Evolutionary conservation across 2,329 filamentous ascomycete genomes (phyloP), one percentile per base, ranked within the genome.

Genomic region (Penicillium sp.): DNA sequence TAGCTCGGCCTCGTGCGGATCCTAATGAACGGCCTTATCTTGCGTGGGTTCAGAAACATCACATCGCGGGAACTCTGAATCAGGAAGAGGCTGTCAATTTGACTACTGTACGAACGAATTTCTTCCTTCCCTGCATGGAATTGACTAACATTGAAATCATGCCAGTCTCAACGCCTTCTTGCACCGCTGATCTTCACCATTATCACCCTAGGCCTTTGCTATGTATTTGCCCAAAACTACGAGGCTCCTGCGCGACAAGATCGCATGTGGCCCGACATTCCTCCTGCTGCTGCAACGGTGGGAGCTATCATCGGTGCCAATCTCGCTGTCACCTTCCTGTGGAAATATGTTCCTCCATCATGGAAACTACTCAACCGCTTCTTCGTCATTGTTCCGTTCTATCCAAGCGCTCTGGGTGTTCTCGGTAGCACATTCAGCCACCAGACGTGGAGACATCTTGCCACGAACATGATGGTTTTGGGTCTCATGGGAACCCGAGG

Each of bases 361-460:
- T 88, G 86, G 86, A 78, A 78, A 30, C 60, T 82, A 24, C 78
- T 87, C 64, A 88, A 86, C 64, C 83, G 81, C 56, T 86, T 85
- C 75, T 85, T 86, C 70, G 79, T 84, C 58, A 79, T 80, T 40
- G 78, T 82, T 4, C 81, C 84, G 3, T 79, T 81, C 19, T 84
- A 83, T 62, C 86, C 86, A 0, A 80, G 81, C 61, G 79, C 84
- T 9, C 61, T 83, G 8, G 83, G 83, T 62, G 75, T 85, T 57
- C 65, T 89, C 5, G 82, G 84, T 19, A 84, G 82, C 68, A 75
- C 82, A 12, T 88, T 88, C 74, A 84, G 83, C 59, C 87, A 89
- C 73, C 81, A 87, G 53, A 76, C 79, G 8, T 71, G 83, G 57
- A 72, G 72, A 50, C 87, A 89, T 72, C 69, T 86, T 4, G 73